Evolutionary conservation across 2,329 filamentous ascomycete genomes (phyloP), one percentile per base, ranked within the genome.

Genomic region (Colletotrichum lindemuthianum): DNA sequence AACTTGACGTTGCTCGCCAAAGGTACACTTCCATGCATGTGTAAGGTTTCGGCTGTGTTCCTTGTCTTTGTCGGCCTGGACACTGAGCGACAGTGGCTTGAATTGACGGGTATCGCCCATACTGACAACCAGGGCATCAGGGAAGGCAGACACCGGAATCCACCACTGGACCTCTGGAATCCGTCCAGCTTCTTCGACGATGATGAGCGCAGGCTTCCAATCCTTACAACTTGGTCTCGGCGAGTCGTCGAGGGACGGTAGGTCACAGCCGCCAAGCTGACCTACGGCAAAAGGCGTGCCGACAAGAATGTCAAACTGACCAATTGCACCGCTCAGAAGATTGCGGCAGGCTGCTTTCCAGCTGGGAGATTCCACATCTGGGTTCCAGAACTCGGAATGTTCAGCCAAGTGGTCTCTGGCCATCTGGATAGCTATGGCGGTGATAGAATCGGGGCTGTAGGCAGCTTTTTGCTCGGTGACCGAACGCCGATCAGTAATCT

Each of bases 91-190:
- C 55, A 59, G 8, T n/a, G 60, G 55, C n/a, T 41, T 59, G 41
- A 59, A 59, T n/a, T 59, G 55, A 15, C 39, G 37, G 12, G 49
- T 59, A 41, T 63, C 60, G n/a, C 60, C 60, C 43, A 52, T 43
- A 2, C n/a, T 59, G 7, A 63, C n/a, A 2, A 63, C 43, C 11
- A 41, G 15, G 2, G 54, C 47, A 15, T 59, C 48, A 3, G 47
- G 54, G 24, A 63, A 59, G 3, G 16, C 24, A 0, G 56, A 37
- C 9, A 63, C 8, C 7, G 60, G 47, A 11, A 63, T 63, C 60
- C 60, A 63, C 47, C 47, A 63, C 9, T 53, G 53, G 32, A 40
- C 36, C 36, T 63, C 60, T 3, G 60, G 54, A 6, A 63, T 58
- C 8, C 55, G 55, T 2, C 55, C 60, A 32, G 55, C 47, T 24